Percentiles rank a stretch among this genome's conserved stretches.
phyloP scores from a whole-genome alignment of 2,329 filamentous ascomycete genomes.

The Curvularia spicifera region DNA sequence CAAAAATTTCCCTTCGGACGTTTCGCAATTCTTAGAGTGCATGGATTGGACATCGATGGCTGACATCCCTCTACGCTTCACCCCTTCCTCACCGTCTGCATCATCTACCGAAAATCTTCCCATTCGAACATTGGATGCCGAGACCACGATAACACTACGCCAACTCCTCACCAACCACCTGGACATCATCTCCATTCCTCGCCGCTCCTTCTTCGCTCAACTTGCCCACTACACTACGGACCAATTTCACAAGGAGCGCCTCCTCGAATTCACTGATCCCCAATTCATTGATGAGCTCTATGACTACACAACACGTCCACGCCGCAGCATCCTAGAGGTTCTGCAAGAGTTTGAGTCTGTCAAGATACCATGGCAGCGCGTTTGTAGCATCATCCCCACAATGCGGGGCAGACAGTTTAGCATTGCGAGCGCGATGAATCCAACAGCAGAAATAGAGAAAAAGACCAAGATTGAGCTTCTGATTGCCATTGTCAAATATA shows the following conservation, averaged over 20 bases:
- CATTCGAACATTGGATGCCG: constrained; percentile 48
- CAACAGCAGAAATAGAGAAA: constrained; percentile 12
- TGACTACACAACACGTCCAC: constrained; percentile 91
- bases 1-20: constrained; percentile 83
- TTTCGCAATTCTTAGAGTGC: constrained; percentile 75
- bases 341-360: constrained; percentile 88
- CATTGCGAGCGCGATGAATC: constrained; percentile 74
- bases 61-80: constrained; percentile 69
- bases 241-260: constrained; percentile 75
- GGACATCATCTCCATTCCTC: constrained; percentile 88
- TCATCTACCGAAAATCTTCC: constrained; percentile 49
- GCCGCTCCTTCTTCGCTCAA: constrained; percentile 81
- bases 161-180: constrained; percentile 80
- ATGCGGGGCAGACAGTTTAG: constrained; percentile 94
- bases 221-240: constrained; percentile 78
- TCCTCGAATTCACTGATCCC: constrained; percentile 81
- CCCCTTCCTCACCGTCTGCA: constrained; percentile 40
- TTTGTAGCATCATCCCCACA: constrained; percentile 75
- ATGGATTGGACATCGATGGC: constrained; percentile 81
- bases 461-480: constrained; percentile 71
- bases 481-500: constrained; percentile 88
- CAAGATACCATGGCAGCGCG: constrained; percentile 76
- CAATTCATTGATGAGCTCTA: constrained; percentile 88
- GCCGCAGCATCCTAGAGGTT: constrained; percentile 89
- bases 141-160: constrained; percentile 67